Percentiles rank a stretch among this genome's conserved stretches.
phyloP scores from a whole-genome alignment of 2,329 filamentous ascomycete genomes.

The Zymoseptoria ardabiliae region DNA sequence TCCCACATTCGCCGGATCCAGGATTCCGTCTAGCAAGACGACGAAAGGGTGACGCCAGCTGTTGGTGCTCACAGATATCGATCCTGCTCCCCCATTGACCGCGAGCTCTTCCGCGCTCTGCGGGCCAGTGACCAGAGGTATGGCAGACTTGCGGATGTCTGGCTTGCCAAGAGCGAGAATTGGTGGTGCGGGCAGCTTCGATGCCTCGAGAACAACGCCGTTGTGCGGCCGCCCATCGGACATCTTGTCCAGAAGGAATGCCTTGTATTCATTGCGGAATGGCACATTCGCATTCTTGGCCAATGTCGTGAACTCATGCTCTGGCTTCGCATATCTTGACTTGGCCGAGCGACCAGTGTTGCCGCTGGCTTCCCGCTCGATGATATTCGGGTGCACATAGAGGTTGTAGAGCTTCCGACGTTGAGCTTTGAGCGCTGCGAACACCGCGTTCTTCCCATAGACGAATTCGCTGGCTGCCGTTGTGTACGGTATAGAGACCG shows the following conservation, averaged over 20 bases:
- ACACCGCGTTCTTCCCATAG: constrained; percentile 74
- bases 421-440: constrained; percentile 64
- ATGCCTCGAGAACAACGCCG: constrained; percentile 79
- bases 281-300: constrained; percentile 40
- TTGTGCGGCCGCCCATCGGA: constrained; percentile 80
- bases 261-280: constrained; percentile 50
- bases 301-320: constrained; percentile 12
- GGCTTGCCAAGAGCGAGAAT: constrained; percentile 26
- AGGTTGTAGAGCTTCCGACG: constrained; percentile 74
- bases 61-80: constrained; percentile 41
- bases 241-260: constrained; percentile 63
- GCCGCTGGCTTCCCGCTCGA: constrained; percentile 7
- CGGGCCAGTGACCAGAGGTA: constrained; percentile 53
- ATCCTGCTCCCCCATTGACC: constrained; percentile 60
- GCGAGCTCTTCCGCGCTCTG: constrained; percentile 63
- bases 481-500: constrained; percentile 56
- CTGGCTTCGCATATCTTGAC: constrained; percentile 6
- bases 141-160: constrained; percentile 37
- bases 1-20: constrained; percentile 81
- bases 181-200: constrained; percentile 60
- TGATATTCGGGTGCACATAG: constrained; percentile 50
- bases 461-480: constrained; percentile 87
- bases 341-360: background rate
- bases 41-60: constrained; percentile 59
- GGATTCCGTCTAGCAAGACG: constrained; percentile 64